Evolutionary conservation across 1,139 yeast species (phyloP).

Genomic region (Pichia sp.): DNA sequence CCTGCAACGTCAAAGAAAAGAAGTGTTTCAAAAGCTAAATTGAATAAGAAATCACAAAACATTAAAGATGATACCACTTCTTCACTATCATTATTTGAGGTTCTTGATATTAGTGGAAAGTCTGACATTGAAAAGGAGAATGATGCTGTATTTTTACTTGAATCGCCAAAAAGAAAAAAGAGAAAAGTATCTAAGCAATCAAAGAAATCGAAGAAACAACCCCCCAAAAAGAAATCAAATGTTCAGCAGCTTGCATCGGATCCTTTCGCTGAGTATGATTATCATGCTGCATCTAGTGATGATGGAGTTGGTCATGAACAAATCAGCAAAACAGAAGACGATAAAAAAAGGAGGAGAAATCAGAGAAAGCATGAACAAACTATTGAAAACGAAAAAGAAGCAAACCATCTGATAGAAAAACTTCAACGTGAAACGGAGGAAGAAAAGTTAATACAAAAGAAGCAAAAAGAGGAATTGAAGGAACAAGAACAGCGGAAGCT

Average conservation of each 20-base stretch:
- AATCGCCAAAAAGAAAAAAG: constrained; percentile 9
- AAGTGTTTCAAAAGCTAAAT: not conserved
- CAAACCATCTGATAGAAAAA: constrained; percentile 1
- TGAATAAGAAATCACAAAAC: not conserved
- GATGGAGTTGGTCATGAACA: not conserved
- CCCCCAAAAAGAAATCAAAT: not conserved
- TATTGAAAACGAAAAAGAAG: constrained; percentile 4
- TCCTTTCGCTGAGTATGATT: not conserved
- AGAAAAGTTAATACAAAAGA: not conserved
- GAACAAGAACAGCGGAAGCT: not conserved
- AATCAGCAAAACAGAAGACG: not conserved
- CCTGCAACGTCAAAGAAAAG: not conserved
- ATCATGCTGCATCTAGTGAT: not conserved
- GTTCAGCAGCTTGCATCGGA: not conserved
- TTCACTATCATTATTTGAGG: constrained; percentile 11
- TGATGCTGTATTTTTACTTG: constrained; percentile 10
- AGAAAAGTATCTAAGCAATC: not conserved
- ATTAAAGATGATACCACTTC: not conserved
- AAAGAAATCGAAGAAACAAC: not conserved
- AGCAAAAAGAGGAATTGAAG: not conserved
- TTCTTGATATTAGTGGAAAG: constrained; percentile 6
- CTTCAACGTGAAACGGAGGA: constrained; percentile 1
- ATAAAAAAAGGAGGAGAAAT: too few relatives aligned
- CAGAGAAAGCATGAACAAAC: too few relatives aligned
- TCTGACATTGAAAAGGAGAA: not conserved